Conservation (phyloP, 192 early-diverging fungal genomes). For the Diversispora epigaea region DNA sequence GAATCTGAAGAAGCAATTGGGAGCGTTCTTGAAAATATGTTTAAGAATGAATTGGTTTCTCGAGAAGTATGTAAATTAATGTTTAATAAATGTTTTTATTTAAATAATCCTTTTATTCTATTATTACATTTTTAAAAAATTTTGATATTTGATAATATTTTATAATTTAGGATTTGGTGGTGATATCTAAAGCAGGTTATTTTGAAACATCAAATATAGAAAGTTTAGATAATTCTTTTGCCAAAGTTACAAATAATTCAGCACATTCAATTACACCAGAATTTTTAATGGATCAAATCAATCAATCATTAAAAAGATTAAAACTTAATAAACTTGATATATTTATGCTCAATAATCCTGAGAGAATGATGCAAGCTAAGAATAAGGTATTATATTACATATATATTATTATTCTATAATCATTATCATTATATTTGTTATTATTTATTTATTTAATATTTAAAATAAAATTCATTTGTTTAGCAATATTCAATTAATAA, state of each 20-base stretch:
- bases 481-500: conserved; percentile 3
- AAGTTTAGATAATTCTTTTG: conserved; percentile 34
- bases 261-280: conserved; percentile 64
- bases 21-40: conserved; percentile 16
- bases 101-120: background rate
- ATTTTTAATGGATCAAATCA: conserved; percentile 59
- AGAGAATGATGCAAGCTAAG: conserved; percentile 64
- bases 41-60: background rate
- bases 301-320: conserved; percentile 53
- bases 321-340: conserved; percentile 60
- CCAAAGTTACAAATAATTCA: conserved; percentile 48
- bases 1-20: conserved; percentile 22
- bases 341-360: conserved; percentile 78
- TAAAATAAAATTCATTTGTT: background rate
- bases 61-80: background rate
- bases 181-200: conserved; percentile 57
- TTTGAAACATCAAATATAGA: conserved; percentile 27
- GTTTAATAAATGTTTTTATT: background rate
- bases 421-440: too few relatives aligned
- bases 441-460: background rate
- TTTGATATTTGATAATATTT: background rate
- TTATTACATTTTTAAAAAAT: background rate
- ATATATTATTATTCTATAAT: background rate
- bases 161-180: conserved; percentile 39
- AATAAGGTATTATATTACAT: conserved; percentile 29